A percentile compares a stretch with the other conserved stretches of the same genome.
Conservation (phyloP, 106 monocot genomes). For the Phalaenopsis equestris region DNA sequence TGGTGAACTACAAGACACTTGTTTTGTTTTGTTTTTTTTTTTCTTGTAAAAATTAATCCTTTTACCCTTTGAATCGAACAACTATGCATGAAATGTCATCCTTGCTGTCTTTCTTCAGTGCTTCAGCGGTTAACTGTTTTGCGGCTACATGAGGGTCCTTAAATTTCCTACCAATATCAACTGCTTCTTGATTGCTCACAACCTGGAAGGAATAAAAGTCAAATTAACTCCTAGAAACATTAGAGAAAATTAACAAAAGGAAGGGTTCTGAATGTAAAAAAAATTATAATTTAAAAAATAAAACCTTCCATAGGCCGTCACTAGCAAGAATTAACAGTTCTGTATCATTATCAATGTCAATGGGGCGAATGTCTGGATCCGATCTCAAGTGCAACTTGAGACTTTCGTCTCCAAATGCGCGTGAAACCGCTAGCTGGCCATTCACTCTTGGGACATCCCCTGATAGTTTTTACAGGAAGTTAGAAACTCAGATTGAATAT, state of each 20-base stretch:
- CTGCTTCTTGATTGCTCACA: slow-evolving; percentile 55
- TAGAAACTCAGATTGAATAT: neutral
- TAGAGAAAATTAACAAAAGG: neutral
- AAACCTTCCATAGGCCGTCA: slow-evolving; percentile 84
- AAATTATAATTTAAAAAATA: neutral
- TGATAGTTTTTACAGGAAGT: slow-evolving; percentile 7
- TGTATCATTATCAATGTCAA: slow-evolving; percentile 32
- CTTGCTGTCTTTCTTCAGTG: slow-evolving; percentile 47
- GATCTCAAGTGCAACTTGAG: slow-evolving; percentile 63
- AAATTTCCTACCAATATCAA: slow-evolving; percentile 33
- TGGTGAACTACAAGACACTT: neutral
- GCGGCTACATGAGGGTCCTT: slow-evolving; percentile 61
- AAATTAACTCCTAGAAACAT: neutral
- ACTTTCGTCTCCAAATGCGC: slow-evolving; percentile 77
- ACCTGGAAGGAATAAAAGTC: slow-evolving; percentile 26
- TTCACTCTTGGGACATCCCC: slow-evolving; percentile 80
- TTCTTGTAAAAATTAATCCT: neutral
- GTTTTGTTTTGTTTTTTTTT: neutral
- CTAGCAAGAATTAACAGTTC: slow-evolving; percentile 71
- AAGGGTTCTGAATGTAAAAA: neutral
- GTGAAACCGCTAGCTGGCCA: slow-evolving; percentile 72
- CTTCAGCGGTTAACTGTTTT: slow-evolving; percentile 45
- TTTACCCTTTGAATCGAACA: slow-evolving; percentile 35
- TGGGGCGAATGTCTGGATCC: slow-evolving; percentile 45
- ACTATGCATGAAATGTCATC: slow-evolving; percentile 80